Conservation (phyloP, 805 yeast species). For the Metschnikowia kunwiensis region DNA sequence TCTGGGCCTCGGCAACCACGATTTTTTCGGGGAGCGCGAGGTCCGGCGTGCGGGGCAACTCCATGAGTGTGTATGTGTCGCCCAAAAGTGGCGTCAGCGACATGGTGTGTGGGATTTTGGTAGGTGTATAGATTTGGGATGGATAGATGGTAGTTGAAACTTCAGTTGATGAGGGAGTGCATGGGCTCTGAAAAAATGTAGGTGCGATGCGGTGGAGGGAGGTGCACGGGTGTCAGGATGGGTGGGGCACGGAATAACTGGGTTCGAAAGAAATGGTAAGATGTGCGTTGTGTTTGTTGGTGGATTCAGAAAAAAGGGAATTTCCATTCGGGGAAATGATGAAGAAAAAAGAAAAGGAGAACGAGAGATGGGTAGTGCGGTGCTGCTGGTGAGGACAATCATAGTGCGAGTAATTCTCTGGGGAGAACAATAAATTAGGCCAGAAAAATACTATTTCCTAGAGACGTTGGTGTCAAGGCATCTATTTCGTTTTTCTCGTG, state of each 20-base stretch:
- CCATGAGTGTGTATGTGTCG: constrained; percentile 20
- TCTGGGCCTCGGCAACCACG: constrained; percentile 19
- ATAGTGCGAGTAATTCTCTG: no score
- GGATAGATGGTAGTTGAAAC: not conserved
- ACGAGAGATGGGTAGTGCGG: no score
- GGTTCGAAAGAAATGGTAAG: no score
- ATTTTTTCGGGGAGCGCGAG: constrained; percentile 17
- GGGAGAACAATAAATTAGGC: no score
- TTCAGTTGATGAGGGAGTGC: constrained; percentile 5
- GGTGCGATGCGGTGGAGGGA: not conserved
- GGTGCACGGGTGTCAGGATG: not conserved
- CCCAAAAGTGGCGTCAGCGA: constrained; percentile 18
- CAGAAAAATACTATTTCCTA: no score
- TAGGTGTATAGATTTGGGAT: not conserved
- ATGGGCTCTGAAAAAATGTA: constrained; percentile 1
- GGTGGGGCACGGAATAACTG: not conserved
- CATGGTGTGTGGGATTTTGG: constrained; percentile 12
- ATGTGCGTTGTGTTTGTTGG: no score
- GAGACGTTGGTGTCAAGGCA: no score
- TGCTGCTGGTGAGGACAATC: no score
- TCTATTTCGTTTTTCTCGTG: no score
- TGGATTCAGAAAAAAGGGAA: no score
- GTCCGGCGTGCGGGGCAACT: constrained; percentile 21
- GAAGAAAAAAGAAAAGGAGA: no score
- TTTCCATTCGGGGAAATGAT: no score